phyloP scores from a whole-genome alignment of 2,329 filamentous ascomycete species.

The Aspergillus sp. region DNA sequence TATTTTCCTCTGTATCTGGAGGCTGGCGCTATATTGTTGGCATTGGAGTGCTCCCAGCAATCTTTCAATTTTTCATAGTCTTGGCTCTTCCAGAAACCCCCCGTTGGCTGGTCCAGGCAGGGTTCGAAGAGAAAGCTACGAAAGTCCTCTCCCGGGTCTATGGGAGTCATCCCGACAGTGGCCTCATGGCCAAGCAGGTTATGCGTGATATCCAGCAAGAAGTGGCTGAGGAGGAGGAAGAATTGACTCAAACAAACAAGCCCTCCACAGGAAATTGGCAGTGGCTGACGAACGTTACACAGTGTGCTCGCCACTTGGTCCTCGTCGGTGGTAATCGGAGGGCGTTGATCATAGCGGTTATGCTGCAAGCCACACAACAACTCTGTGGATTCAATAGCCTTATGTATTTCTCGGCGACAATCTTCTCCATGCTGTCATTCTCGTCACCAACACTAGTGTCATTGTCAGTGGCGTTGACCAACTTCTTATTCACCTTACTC shows the following conservation, averaged over 20 bases:
- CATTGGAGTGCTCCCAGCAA: conserved; percentile 74
- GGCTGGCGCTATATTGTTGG: conserved; percentile 95
- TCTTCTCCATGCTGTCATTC: conserved; percentile 77
- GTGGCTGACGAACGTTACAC: conserved; percentile 31
- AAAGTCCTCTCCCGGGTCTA: conserved; percentile 67
- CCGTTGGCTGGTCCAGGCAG: conserved; percentile 77
- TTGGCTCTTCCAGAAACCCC: conserved; percentile 83
- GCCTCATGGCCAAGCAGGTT: conserved; percentile 58
- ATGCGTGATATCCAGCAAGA: conserved; percentile 73
- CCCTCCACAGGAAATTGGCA: conserved; percentile 15
- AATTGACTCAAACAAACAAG: conserved; percentile 25
- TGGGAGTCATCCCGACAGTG: conserved; percentile 49
- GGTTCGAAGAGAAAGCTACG: conserved; percentile 63
- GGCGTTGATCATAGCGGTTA: conserved; percentile 80
- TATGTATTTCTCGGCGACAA: conserved; percentile 88
- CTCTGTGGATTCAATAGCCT: conserved; percentile 87
- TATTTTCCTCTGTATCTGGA: conserved; percentile 60
- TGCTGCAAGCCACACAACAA: conserved; percentile 85
- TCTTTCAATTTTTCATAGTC: conserved; percentile 69
- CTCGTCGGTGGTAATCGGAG: conserved; percentile 56
- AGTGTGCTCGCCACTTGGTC: conserved; percentile 35
- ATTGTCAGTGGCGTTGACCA: conserved; percentile 77
- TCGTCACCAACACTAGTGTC: conserved; percentile 76
- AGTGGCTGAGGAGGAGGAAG: conserved; percentile 68
- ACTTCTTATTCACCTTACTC: conserved; percentile 75